phyloP scores from a whole-genome alignment of 495 filamentous ascomycete species.

The Hypoxylon fuscum region DNA sequence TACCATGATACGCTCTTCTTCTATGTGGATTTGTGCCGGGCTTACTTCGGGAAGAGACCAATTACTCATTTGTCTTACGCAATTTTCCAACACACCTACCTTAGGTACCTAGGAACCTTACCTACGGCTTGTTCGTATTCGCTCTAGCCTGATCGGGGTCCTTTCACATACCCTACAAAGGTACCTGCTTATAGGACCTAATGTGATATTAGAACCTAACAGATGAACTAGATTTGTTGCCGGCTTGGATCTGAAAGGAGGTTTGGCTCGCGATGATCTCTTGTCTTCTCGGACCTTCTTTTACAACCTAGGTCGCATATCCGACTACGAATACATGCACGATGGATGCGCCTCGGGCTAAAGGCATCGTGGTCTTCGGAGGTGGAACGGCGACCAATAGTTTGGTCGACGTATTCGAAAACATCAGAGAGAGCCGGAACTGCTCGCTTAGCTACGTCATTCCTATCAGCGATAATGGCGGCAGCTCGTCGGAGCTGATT shows the following conservation, averaged over 20 bases:
- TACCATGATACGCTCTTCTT: neutral
- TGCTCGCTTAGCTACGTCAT: slow-evolving; percentile 84
- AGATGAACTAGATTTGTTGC: too few species aligned
- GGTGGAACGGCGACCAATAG: slow-evolving; percentile 93
- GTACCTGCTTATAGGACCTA: too few species aligned
- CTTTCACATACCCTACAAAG: too few species aligned
- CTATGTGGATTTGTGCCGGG: neutral
- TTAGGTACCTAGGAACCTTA: too few species aligned
- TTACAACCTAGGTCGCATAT: too few species aligned
- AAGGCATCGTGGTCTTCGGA: slow-evolving; percentile 80
- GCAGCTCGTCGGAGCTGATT: slow-evolving; percentile 89
- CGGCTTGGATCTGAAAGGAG: neutral
- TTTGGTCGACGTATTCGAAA: slow-evolving; percentile 88
- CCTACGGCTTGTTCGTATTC: too few species aligned
- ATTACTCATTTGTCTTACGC: too few species aligned
- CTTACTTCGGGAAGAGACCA: neutral
- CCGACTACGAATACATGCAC: neutral
- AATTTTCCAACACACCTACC: too few species aligned
- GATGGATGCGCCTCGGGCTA: slow-evolving; percentile 34
- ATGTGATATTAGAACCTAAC: too few species aligned
- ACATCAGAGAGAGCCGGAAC: slow-evolving; percentile 72
- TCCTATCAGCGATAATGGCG: slow-evolving; percentile 95
- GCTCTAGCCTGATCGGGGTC: too few species aligned
- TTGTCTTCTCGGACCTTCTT: neutral
- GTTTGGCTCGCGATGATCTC: neutral